phyloP scores from a whole-genome alignment of 2,329 filamentous ascomycete genomes.

The Mycocentrospora acerina region DNA sequence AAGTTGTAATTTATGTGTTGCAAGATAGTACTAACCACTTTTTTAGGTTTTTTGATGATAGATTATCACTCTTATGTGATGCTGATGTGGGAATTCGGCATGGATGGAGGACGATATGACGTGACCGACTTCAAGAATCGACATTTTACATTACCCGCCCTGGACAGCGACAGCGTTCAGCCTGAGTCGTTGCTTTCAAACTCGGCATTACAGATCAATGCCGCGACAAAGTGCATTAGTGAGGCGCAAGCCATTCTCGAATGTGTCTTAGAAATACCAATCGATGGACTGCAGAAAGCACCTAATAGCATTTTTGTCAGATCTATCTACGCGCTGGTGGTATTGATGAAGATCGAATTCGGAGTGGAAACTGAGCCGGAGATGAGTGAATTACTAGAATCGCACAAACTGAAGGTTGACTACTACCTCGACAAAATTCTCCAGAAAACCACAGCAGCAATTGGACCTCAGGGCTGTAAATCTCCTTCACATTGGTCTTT shows the following conservation, averaged over 20 bases:
- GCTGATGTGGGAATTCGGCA: conserved; percentile 41
- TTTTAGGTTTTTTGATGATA: conserved; percentile 1
- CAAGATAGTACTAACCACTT: background rate
- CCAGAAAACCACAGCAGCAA: conserved; percentile 22
- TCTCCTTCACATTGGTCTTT: conserved; percentile 37
- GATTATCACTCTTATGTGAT: conserved; percentile 21
- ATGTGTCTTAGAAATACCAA: conserved; percentile 24
- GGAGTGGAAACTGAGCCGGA: conserved; percentile 36
- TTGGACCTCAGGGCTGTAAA: conserved; percentile 32
- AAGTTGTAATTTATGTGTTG: conserved; percentile 2
- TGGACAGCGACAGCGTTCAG: conserved; percentile 36
- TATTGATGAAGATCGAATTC: conserved; percentile 38
- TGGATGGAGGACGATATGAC: conserved; percentile 41
- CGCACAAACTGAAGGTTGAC: conserved; percentile 32
- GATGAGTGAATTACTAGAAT: conserved; percentile 37
- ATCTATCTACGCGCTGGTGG: conserved; percentile 34
- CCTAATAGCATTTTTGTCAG: conserved; percentile 36
- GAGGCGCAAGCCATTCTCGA: conserved; percentile 37
- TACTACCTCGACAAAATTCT: conserved; percentile 31
- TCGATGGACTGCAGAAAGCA: conserved; percentile 23
- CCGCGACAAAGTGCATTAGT: conserved; percentile 37
- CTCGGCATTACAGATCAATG: conserved; percentile 38
- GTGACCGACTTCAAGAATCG: conserved; percentile 39
- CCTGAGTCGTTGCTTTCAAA: conserved; percentile 36
- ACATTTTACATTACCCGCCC: conserved; percentile 34